Evolutionary conservation across 2,329 filamentous ascomycete genomes (phyloP).

Genomic region (Aschersonia sp.): DNA sequence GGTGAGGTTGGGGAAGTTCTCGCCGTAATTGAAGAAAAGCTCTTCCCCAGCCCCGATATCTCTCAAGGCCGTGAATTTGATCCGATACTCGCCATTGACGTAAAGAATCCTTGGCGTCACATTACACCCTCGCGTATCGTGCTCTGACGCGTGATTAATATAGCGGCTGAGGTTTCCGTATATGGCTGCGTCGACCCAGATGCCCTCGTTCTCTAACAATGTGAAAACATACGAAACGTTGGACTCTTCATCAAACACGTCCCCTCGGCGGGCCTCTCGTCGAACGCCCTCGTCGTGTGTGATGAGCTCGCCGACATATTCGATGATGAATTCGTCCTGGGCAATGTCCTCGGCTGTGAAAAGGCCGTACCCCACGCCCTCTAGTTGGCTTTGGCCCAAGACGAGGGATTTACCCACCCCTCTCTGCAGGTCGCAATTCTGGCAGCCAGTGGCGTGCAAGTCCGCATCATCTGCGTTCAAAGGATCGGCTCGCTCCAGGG

Average conservation of each 20-base stretch:
- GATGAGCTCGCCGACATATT: conserved; percentile 69
- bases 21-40: conserved; percentile 69
- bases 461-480: conserved; percentile 45
- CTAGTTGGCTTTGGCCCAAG: conserved; percentile 54
- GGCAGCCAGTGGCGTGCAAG: conserved; percentile 45
- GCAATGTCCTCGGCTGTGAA: conserved; percentile 55
- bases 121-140: conserved; percentile 39
- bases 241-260: conserved; percentile 44
- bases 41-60: conserved; percentile 60
- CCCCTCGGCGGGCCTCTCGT: conserved; percentile 44
- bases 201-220: conserved; percentile 42
- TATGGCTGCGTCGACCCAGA: conserved; percentile 59
- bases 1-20: conserved; percentile 48
- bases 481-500: conserved; percentile 52
- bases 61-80: conserved; percentile 55
- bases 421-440: conserved; percentile 59
- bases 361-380: conserved; percentile 57
- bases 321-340: conserved; percentile 60
- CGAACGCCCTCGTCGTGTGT: conserved; percentile 54
- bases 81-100: conserved; percentile 62
- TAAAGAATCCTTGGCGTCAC: conserved; percentile 51
- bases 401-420: conserved; percentile 49
- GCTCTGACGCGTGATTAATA: conserved; percentile 58
- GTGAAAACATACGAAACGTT: conserved; percentile 52
- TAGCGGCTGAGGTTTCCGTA: conserved; percentile 72